phyloP scores from a whole-genome alignment of 768 basidiomycete species.

The Paxillus involutus region DNA sequence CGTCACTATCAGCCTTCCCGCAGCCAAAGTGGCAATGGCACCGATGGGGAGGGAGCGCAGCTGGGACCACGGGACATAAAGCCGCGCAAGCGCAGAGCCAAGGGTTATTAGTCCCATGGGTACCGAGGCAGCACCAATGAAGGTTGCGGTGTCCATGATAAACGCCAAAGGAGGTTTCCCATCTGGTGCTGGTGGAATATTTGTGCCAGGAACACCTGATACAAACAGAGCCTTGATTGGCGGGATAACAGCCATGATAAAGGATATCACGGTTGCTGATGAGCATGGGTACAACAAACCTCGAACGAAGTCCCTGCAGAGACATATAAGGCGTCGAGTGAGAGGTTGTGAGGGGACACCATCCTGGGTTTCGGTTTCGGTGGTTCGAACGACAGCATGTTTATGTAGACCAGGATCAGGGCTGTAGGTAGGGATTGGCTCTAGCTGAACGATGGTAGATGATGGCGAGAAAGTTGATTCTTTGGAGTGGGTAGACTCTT shows the following conservation, averaged over 20 bases:
- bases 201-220: constrained; percentile 33
- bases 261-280: constrained; percentile 47
- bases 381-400: neutral
- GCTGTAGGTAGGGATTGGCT: neutral
- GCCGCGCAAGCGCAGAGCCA: constrained; percentile 56
- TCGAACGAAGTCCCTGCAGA: constrained; percentile 22
- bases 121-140: constrained; percentile 58
- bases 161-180: constrained; percentile 63
- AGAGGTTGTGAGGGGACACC: neutral
- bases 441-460: neutral
- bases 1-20: constrained; percentile 51
- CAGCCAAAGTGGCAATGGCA: constrained; percentile 51
- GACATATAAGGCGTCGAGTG: neutral
- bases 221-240: constrained; percentile 60
- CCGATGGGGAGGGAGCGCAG: constrained; percentile 46
- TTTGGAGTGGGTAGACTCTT: neutral
- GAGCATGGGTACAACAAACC: constrained; percentile 46
- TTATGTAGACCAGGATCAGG: too few relatives aligned
- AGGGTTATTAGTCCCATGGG: constrained; percentile 61
- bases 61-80: constrained; percentile 44
- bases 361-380: neutral
- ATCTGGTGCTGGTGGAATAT: constrained; percentile 55
- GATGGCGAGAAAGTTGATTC: neutral
- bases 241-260: constrained; percentile 53
- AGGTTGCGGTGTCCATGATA: constrained; percentile 50